Conservation (phyloP, 176 grass and related monocot species). For the Oryza australiensis region DNA sequence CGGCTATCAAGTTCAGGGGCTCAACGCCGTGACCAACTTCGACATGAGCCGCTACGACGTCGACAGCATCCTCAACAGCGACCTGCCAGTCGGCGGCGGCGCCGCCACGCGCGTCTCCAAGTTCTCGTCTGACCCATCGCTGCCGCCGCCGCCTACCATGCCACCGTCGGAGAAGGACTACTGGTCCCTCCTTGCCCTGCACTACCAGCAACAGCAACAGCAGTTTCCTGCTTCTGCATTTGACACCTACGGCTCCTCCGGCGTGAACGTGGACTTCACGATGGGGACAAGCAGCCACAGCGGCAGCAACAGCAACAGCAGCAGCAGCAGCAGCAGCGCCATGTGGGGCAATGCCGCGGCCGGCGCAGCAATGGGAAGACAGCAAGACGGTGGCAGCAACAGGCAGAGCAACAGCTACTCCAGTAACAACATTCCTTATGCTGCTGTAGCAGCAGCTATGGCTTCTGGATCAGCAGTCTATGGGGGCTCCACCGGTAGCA, state of each 20-base stretch:
- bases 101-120: slow-evolving; percentile 34
- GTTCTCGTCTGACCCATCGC: slow-evolving; percentile 22
- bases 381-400: slow-evolving; percentile 37
- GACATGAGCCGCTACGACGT: slow-evolving; percentile 96
- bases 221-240: slow-evolving; percentile 44
- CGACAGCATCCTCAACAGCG: slow-evolving; percentile 88
- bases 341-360: slow-evolving; percentile 41
- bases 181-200: slow-evolving; percentile 64
- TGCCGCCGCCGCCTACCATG: slow-evolving; percentile 4
- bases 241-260: slow-evolving; percentile 52
- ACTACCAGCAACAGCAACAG: slow-evolving; percentile 64
- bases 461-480: slow-evolving; percentile 48
- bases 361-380: slow-evolving; percentile 35
- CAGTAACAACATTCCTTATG: slow-evolving; percentile 59
- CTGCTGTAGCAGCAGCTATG: slow-evolving; percentile 38
- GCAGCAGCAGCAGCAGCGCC: slow-evolving; percentile 5
- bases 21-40: slow-evolving; percentile 90
- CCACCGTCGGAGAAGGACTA: slow-evolving; percentile 60
- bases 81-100: slow-evolving; percentile 55
- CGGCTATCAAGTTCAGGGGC: slow-evolving; percentile 91
- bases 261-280: slow-evolving; percentile 81
- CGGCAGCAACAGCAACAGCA: slow-evolving; percentile 17
- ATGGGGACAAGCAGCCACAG: slow-evolving; percentile 46
- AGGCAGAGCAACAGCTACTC: slow-evolving; percentile 44
- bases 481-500: slow-evolving; percentile 57